Evolutionary conservation across 352 stramenopile genomes (phyloP), one percentile per base, ranked within the genome.

Genomic region (Phytopythium chamaehyphon): DNA sequence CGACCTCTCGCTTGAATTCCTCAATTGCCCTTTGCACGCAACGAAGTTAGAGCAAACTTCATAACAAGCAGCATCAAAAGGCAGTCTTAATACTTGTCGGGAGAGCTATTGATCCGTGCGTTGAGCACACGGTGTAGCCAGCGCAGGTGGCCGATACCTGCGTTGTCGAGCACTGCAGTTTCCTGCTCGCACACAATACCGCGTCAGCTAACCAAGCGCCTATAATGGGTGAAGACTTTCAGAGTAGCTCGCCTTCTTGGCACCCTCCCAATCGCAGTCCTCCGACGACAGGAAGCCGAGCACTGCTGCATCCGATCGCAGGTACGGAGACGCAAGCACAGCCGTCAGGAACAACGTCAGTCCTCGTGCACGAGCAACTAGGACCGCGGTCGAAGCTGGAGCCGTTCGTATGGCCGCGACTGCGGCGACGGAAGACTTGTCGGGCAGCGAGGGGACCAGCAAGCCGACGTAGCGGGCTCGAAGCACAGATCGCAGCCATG

Each of bases 401-500:
- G 18, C 40, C 28, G 28, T 9, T n/a, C 40, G 40, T 16, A 46
- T 18, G 6, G 40, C 40, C 21, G 40, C 40, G 40, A 69, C 57
- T 10, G 55, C 47, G 7, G 55, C 60, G 12, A 57, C 55, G 31
- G 79, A 66, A 7, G 67, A 83, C 64, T 90, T 90, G 46, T 87
- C 79, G 7, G 76, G 79, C 14, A 88, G 55, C 19, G 76, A 87
- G 24, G 79, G 79, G 16, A 90, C 57, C 19, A 88, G 62, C 48
- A 88, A 72, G 33, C 79, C 79, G 18, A 81, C 55, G 58, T 90
- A 90, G 9, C 79, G 72, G 21, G 66, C 72, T 26, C 64, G 62
- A 3, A 90, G 64, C 37, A 86, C 76, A 8, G 61, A 55, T 24
- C 78, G 79, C n/a, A 90, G 68, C 79, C 79, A 90, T 44, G 71